Conservation (phyloP, 306 rosid species). For the Ormosia semicastrata region DNA sequence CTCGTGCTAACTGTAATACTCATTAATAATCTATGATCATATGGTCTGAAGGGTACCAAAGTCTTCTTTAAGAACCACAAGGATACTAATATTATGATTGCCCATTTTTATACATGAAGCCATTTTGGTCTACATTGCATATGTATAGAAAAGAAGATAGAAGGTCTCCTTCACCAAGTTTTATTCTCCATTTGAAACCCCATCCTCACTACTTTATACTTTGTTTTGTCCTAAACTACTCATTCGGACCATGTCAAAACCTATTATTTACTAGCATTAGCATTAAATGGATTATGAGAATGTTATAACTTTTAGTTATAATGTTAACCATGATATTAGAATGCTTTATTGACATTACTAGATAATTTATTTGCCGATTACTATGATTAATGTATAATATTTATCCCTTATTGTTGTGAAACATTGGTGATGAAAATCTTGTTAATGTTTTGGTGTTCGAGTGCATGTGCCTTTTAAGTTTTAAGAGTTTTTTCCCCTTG, state of each 20-base stretch:
- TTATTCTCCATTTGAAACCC: too few relatives aligned
- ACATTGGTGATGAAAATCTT: slow-evolving; percentile 21
- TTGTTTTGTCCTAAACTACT: too few relatives aligned
- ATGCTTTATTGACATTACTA: background rate
- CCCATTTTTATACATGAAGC: too few relatives aligned
- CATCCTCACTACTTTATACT: too few relatives aligned
- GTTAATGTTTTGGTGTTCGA: background rate
- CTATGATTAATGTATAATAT: slow-evolving; percentile 1
- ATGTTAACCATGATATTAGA: background rate
- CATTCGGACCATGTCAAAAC: too few relatives aligned
- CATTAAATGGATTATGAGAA: background rate
- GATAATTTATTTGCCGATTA: background rate
- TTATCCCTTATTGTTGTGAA: background rate
- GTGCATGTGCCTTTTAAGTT: background rate
- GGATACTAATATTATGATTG: too few relatives aligned
- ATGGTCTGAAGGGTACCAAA: too few relatives aligned
- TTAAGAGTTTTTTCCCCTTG: slow-evolving; percentile 18
- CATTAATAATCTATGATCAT: background rate
- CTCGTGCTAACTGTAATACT: background rate
- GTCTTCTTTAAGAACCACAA: too few relatives aligned
- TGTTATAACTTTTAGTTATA: background rate
- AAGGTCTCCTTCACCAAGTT: too few relatives aligned
- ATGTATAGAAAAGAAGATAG: too few relatives aligned
- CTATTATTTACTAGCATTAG: too few relatives aligned
- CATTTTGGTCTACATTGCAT: too few relatives aligned